Evolutionary conservation across 305 asterid species (phyloP).

Genomic region (Ilex paraguariensis): DNA sequence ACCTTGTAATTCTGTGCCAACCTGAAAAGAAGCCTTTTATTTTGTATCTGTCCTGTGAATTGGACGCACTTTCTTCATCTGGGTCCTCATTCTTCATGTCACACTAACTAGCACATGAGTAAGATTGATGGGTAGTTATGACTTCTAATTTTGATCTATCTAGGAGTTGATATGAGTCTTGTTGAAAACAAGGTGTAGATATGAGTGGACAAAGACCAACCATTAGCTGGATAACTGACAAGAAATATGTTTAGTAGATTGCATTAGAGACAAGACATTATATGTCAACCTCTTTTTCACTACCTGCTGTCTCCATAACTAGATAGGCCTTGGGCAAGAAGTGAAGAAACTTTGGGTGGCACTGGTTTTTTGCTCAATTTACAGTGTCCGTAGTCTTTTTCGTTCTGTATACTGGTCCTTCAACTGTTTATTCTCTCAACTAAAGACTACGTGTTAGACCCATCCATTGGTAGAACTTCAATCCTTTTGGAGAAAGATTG

Average conservation of each 20-base stretch:
- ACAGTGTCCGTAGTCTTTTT: constrained; percentile 30
- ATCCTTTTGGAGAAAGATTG: constrained; percentile 50
- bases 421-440: constrained; percentile 20
- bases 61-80: constrained; percentile 8
- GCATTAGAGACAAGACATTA: constrained; percentile 15
- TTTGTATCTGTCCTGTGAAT: constrained; percentile 14
- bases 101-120: neutral
- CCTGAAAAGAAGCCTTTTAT: constrained; percentile 14
- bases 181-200: neutral
- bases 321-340: constrained; percentile 15
- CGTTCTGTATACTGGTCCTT: constrained; percentile 19
- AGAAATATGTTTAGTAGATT: constrained; percentile 9
- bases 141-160: too few species aligned
- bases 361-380: constrained; percentile 15
- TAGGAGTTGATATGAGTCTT: too few species aligned
- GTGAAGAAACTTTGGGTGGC: constrained; percentile 5
- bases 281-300: constrained; percentile 13
- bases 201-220: constrained; percentile 21
- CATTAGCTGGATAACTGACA: constrained; percentile 25
- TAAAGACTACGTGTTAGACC: constrained; percentile 24
- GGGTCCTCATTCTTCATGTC: neutral
- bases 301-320: constrained; percentile 4
- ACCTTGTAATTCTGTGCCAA: constrained; percentile 3
- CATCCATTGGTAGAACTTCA: constrained; percentile 31
- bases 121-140: too few species aligned